A percentile compares a stretch with the other conserved stretches of the same genome.
These are phyloP conservation scores for Oxytropis ochrocephala DNA, from an alignment of 306 rosid genomes.

Conservation along the genomic window DNA sequence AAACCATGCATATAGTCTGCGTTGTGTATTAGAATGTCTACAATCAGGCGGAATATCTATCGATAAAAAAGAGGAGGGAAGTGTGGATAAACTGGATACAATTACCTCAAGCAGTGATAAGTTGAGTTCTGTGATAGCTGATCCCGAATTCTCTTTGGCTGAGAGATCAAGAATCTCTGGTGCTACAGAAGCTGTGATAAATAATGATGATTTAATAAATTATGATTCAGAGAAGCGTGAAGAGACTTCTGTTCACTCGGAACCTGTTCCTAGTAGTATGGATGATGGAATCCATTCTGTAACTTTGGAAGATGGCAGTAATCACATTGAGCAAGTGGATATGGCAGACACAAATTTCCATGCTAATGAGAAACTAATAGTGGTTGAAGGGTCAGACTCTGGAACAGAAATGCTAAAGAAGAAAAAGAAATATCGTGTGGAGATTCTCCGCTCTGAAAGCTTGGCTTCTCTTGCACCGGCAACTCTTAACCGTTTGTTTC, in stretches of 20 bases:
- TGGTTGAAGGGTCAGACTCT: slow-evolving; percentile 42
- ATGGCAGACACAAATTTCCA: slow-evolving; percentile 28
- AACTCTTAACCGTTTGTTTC: slow-evolving; percentile 73
- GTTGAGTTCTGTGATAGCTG: slow-evolving; percentile 35
- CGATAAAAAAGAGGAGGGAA: slow-evolving; percentile 38
- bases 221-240: slow-evolving; percentile 23
- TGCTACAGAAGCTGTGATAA: slow-evolving; percentile 21
- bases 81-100: slow-evolving; percentile 27
- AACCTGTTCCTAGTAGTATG: slow-evolving; percentile 28
- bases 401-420: slow-evolving; percentile 48
- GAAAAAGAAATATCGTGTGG: slow-evolving; percentile 72
- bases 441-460: slow-evolving; percentile 93
- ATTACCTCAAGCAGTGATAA: slow-evolving; percentile 41
- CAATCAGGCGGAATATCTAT: slow-evolving; percentile 70
- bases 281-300: slow-evolving; percentile 36
- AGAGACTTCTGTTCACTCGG: slow-evolving; percentile 37
- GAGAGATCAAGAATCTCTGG: slow-evolving; percentile 30
- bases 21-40: slow-evolving; percentile 83
- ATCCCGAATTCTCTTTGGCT: slow-evolving; percentile 28
- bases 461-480: slow-evolving; percentile 89
- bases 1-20: slow-evolving; percentile 93
- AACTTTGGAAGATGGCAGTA: slow-evolving; percentile 31
- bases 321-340: slow-evolving; percentile 28
- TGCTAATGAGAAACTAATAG: slow-evolving; percentile 35
- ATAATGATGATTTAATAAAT: slow-evolving; percentile 28